Evolutionary conservation across 2,329 filamentous ascomycete species (phyloP).

Genomic region (Trichophyton simii): DNA sequence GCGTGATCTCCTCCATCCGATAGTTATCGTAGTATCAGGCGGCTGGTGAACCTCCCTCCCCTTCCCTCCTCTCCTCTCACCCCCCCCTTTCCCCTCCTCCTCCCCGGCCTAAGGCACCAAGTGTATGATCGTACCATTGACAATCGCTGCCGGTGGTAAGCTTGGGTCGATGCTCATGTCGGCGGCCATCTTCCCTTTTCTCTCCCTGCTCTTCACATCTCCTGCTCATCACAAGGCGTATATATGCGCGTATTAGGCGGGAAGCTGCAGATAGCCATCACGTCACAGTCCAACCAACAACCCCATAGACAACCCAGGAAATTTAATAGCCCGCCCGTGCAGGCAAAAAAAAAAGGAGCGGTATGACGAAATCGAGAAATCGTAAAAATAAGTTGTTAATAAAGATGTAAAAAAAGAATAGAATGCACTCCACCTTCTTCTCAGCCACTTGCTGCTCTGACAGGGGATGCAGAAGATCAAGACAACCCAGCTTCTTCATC

Average conservation of each 20-base stretch:
- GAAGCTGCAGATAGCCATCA: slow-evolving; percentile 5
- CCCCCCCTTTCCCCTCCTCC: too few species aligned
- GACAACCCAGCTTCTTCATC: too few species aligned
- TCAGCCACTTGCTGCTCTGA: not conserved
- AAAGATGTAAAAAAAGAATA: not conserved
- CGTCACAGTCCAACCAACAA: not conserved
- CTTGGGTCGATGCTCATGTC: not conserved
- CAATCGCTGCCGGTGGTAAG: not conserved
- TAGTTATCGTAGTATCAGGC: not conserved
- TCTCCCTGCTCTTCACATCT: not conserved
- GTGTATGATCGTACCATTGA: not conserved
- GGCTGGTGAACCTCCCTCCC: too few species aligned
- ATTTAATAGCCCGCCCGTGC: not conserved
- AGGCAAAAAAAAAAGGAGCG: not conserved
- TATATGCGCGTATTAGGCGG: slow-evolving; percentile 2
- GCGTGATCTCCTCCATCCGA: not conserved
- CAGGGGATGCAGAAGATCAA: not conserved
- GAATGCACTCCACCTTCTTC: not conserved
- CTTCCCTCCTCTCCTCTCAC: too few species aligned
- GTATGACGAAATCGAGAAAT: slow-evolving; percentile 4
- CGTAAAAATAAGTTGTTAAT: not conserved
- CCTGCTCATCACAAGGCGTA: not conserved
- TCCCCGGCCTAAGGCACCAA: too few species aligned
- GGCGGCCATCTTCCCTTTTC: not conserved
- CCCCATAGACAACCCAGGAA: not conserved